Evolutionary conservation across 176 grass and related monocot genomes (phyloP).

Genomic region (Hordeum vulgare): MorexV3_pseudomolecules_assembly NC_058520.1:179136006-179136505

Average conservation of each 20-base stretch:
- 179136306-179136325: not conserved
- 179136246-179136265: not conserved
- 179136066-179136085: not conserved
- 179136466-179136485: not conserved
- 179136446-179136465: not conserved
- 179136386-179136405: not conserved
- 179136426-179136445: not conserved
- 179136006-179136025: not conserved
- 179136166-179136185: not conserved
- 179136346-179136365: not conserved
- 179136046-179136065: not conserved
- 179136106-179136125: not conserved
- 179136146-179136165: not conserved
- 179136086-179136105: not conserved
- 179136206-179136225: not conserved
- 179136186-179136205: not conserved
- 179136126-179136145: not conserved
- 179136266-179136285: not conserved
- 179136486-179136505: not conserved
- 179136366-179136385: not conserved
- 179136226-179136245: not conserved
- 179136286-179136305: not conserved
- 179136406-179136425: not conserved
- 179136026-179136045: not conserved
- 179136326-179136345: not conserved